These are phyloP conservation scores for Truncatella angustata DNA, from an alignment of 2,329 filamentous ascomycete species.

Conservation along the genomic window DNA sequence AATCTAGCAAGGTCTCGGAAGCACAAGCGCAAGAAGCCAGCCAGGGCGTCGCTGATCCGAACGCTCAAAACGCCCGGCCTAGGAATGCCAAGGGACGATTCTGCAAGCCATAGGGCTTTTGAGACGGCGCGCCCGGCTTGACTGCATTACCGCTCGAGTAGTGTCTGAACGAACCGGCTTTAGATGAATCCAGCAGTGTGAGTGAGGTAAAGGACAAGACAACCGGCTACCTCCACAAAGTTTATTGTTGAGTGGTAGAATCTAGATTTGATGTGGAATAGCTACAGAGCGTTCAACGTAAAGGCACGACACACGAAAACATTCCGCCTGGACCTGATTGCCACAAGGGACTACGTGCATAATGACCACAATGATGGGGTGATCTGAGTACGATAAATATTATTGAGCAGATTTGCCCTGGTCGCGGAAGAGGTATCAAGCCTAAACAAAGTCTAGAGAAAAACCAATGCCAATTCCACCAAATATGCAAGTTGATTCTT, in stretches of 20 bases:
- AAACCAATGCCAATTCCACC: background rate
- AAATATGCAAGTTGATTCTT: background rate
- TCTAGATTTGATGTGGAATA: too few species aligned
- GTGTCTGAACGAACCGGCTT: too few species aligned
- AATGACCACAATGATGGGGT: background rate
- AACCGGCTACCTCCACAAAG: too few species aligned
- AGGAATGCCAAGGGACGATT: background rate
- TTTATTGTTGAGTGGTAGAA: too few species aligned
- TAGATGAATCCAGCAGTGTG: too few species aligned
- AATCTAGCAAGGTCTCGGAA: background rate
- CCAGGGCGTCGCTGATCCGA: background rate
- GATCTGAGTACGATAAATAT: background rate
- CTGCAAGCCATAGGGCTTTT: background rate
- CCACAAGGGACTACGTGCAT: background rate
- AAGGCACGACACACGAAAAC: too few species aligned
- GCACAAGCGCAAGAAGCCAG: background rate
- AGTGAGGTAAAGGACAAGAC: too few species aligned
- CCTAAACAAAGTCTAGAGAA: constrained; percentile 11
- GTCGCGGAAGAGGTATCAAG: constrained; percentile 23
- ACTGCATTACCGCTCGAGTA: background rate
- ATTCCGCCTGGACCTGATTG: too few species aligned
- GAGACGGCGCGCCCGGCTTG: too few species aligned
- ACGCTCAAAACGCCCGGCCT: background rate
- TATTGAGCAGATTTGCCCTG: background rate
- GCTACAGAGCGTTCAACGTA: too few species aligned